A percentile compares a stretch with the other conserved stretches of the same genome.
These are phyloP conservation scores for Phoma sp. DNA, from an alignment of 2,329 filamentous ascomycete genomes.

Conservation along the genomic window DNA sequence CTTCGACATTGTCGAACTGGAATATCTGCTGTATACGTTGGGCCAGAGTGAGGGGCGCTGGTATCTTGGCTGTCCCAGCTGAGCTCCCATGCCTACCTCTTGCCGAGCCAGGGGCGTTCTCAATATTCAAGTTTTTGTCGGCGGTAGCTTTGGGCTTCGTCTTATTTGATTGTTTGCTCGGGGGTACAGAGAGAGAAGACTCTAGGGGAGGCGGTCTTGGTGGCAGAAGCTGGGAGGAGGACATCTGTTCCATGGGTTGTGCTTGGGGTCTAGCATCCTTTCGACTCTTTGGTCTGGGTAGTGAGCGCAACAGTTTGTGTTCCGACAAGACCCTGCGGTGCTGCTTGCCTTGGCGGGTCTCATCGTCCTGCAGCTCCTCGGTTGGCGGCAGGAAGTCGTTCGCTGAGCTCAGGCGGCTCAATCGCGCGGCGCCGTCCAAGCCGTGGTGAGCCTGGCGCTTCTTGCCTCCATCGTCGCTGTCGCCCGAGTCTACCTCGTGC, in stretches of 20 bases:
- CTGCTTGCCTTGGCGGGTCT: constrained; percentile 35
- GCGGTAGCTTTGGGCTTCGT: constrained; percentile 32
- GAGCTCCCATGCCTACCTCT: constrained; percentile 36
- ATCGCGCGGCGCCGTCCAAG: constrained; percentile 43
- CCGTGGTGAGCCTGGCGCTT: constrained; percentile 31
- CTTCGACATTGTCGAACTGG: constrained; percentile 77
- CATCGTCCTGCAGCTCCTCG: constrained; percentile 25
- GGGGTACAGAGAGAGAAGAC: constrained; percentile 7
- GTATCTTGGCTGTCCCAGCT: constrained; percentile 26
- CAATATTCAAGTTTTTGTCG: constrained; percentile 29
- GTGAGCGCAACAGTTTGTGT: constrained; percentile 68
- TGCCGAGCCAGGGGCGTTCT: constrained; percentile 29
- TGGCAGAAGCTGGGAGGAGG: constrained; percentile 49
- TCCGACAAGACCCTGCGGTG: constrained; percentile 69
- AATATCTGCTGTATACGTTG: constrained; percentile 71
- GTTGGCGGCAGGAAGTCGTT: constrained; percentile 36
- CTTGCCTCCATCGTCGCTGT: constrained; percentile 66
- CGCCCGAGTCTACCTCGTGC: constrained; percentile 74
- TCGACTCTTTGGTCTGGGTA: constrained; percentile 61
- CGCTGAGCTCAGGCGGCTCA: constrained; percentile 45
- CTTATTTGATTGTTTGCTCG: constrained; percentile 19
- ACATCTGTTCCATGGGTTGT: constrained; percentile 58
- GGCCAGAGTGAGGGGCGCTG: constrained; percentile 65
- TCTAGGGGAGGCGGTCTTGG: constrained; percentile 33
- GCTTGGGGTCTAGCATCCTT: constrained; percentile 37